phyloP scores from a whole-genome alignment of 495 filamentous ascomycete species.

The Neurospora sp. region DNA sequence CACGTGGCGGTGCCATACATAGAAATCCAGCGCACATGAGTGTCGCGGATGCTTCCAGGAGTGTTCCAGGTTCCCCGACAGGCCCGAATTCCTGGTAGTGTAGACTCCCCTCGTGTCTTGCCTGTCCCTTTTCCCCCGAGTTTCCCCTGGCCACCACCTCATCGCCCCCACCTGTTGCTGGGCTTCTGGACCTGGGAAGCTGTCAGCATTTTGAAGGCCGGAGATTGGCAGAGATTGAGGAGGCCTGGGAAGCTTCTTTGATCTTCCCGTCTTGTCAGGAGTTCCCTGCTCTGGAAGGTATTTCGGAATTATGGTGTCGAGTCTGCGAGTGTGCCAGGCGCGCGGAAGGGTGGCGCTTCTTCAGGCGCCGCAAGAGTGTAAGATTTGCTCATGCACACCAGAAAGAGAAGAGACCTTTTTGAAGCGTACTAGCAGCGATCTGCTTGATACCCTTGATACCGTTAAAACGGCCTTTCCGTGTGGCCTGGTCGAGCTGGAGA shows the following conservation, averaged over 20 bases:
- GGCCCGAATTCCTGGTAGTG: background rate
- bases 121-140: background rate
- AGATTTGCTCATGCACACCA: background rate
- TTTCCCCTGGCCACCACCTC: background rate
- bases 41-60: background rate
- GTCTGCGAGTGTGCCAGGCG: background rate
- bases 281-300: background rate
- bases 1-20: background rate
- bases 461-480: background rate
- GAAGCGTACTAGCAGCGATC: background rate
- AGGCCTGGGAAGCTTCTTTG: background rate
- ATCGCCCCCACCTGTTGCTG: background rate
- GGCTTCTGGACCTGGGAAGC: background rate
- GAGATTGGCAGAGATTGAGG: background rate
- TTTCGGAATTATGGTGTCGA: background rate
- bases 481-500: background rate
- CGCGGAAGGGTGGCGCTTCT: background rate
- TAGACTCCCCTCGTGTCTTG: background rate
- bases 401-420: background rate
- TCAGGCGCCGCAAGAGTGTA: background rate
- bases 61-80: background rate
- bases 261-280: background rate
- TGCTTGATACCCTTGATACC: background rate
- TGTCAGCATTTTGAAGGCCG: background rate
- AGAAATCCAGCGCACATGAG: background rate